Conservation (phyloP, 768 basidiomycete species). For the Lyophyllum atratum region DNA sequence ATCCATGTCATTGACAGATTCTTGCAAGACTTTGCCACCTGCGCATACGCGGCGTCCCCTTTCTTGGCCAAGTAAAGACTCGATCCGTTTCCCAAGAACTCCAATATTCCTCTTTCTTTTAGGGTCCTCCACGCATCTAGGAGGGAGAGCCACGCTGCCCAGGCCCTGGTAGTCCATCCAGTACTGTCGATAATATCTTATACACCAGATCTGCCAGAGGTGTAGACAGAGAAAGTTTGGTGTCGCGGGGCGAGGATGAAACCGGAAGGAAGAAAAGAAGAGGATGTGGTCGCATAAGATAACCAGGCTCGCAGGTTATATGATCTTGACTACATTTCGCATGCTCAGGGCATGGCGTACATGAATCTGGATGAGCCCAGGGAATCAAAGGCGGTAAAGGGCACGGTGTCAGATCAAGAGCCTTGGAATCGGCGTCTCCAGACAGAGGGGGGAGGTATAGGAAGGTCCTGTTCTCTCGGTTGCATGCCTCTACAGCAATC, state of each 20-base stretch:
- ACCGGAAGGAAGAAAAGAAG: constrained; percentile 54
- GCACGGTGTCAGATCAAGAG: constrained; percentile 41
- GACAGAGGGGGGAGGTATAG: constrained; percentile 30
- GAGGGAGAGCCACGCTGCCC: constrained; percentile 77
- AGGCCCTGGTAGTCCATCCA: constrained; percentile 76
- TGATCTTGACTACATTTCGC: constrained; percentile 58
- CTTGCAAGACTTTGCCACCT: constrained; percentile 39
- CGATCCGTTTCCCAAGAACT: constrained; percentile 71
- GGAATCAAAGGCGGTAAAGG: constrained; percentile 57
- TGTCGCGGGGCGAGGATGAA: constrained; percentile 30
- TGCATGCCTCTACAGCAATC: constrained; percentile 55
- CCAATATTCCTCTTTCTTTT: constrained; percentile 74
- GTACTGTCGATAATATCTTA: constrained; percentile 45
- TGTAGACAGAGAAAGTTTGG: constrained; percentile 42
- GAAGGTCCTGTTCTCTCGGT: constrained; percentile 53
- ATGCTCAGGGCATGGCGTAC: constrained; percentile 74
- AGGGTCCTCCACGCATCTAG: constrained; percentile 78
- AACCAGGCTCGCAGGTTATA: constrained; percentile 70
- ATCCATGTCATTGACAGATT: constrained; percentile 42
- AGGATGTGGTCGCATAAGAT: constrained; percentile 64
- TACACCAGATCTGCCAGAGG: constrained; percentile 42
- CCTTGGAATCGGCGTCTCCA: constrained; percentile 12
- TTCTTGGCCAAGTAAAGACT: constrained; percentile 61
- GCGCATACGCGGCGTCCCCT: constrained; percentile 67
- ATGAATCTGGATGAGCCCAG: constrained; percentile 58